These are phyloP conservation scores for Pinus taeda DNA, from an alignment of 75 land plant species.

Conservation along the genomic window DNA sequence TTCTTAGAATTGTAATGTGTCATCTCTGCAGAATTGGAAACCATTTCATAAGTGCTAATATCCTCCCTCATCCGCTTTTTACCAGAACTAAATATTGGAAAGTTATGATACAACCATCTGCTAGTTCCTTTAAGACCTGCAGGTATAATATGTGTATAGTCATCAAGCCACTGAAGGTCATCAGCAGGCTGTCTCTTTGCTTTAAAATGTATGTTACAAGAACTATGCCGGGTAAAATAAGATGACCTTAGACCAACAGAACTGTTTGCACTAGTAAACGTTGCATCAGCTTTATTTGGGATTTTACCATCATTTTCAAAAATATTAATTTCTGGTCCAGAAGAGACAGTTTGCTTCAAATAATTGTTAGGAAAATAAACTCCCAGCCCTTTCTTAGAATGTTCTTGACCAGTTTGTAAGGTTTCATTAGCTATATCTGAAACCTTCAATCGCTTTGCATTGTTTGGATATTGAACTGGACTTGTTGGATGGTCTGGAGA, in stretches of 20 bases:
- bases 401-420: neutral
- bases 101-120: neutral
- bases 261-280: neutral
- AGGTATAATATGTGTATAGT: conserved; percentile 5
- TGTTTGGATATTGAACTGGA: neutral
- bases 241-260: neutral
- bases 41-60: neutral
- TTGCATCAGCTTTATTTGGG: neutral
- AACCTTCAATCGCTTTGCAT: neutral
- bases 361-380: neutral
- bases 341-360: conserved; percentile 1
- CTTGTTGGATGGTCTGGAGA: neutral
- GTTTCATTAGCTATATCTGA: neutral
- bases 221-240: neutral
- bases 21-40: neutral
- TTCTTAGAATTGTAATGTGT: neutral
- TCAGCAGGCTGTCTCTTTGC: neutral
- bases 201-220: neutral
- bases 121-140: neutral
- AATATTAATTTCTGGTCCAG: neutral
- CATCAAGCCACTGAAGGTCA: neutral
- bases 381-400: neutral
- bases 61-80: conserved; percentile 1
- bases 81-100: neutral
- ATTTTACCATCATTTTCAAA: neutral